Evolutionary conservation across 2,329 filamentous ascomycete species (phyloP).

Genomic region (Exophiala oligosperma): DNA sequence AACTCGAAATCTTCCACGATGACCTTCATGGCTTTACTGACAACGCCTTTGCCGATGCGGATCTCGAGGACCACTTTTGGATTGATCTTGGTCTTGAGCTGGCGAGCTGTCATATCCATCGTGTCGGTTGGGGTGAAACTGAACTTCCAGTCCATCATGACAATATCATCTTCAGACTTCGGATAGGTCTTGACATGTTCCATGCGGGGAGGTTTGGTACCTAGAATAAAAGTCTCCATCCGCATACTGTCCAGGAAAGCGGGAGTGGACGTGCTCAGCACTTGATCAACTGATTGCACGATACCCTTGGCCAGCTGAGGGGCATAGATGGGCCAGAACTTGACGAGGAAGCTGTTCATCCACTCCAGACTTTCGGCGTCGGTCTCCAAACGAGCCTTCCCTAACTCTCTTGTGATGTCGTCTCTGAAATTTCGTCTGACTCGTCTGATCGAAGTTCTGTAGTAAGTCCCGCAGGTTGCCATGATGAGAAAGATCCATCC

Average conservation of each 20-base stretch:
- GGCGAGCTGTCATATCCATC: slow-evolving; percentile 83
- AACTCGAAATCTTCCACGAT: slow-evolving; percentile 99
- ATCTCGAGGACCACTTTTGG: slow-evolving; percentile 96
- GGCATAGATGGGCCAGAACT: slow-evolving; percentile 99
- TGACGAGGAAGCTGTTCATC: slow-evolving; percentile 98
- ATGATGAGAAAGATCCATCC: slow-evolving; percentile 94
- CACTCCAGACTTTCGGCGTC: slow-evolving; percentile 93
- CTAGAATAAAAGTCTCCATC: slow-evolving; percentile 89
- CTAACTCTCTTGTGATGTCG: slow-evolving; percentile 85
- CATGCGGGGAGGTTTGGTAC: slow-evolving; percentile 90
- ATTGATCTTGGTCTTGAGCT: slow-evolving; percentile 94
- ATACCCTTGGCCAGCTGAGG: slow-evolving; percentile 90
- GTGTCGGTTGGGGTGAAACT: slow-evolving; percentile 97
- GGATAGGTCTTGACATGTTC: slow-evolving; percentile 99
- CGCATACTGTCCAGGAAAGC: slow-evolving; percentile 91
- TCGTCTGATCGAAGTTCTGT: slow-evolving; percentile 88
- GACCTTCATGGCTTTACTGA: slow-evolving; percentile 94
- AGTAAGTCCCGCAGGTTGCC: slow-evolving; percentile 90
- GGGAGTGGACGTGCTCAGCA: slow-evolving; percentile 87
- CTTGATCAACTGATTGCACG: slow-evolving; percentile 92
- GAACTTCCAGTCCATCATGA: slow-evolving; percentile 99
- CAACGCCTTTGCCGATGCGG: slow-evolving; percentile 89
- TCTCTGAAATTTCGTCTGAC: slow-evolving; percentile 95
- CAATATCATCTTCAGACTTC: slow-evolving; percentile 89
- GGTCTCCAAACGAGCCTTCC: slow-evolving; percentile 81